phyloP scores from a whole-genome alignment of 768 basidiomycete species.

The Ramaria sp. region DNA sequence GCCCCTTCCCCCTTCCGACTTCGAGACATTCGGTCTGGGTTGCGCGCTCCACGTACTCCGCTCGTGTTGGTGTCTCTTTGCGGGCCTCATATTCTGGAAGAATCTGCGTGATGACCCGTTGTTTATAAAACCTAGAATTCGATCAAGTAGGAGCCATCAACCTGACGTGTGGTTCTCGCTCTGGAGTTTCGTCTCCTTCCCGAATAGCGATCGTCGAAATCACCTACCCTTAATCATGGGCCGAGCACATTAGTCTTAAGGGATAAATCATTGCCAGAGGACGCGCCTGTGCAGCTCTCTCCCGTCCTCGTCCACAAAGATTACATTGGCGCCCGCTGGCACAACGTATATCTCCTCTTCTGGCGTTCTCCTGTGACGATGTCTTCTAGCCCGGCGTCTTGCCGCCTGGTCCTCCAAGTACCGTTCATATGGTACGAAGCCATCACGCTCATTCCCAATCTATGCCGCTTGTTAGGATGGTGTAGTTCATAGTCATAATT shows the following conservation, averaged over 20 bases:
- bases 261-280: neutral
- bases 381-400: slow-evolving; percentile 1
- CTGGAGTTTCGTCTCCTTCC: slow-evolving; percentile 25
- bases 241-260: neutral
- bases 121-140: slow-evolving; percentile 1
- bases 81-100: neutral
- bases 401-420: neutral
- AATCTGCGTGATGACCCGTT: neutral
- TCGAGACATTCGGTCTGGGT: neutral
- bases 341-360: slow-evolving; percentile 49
- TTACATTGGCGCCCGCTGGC: slow-evolving; percentile 51
- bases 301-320: slow-evolving; percentile 48
- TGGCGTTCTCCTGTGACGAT: slow-evolving; percentile 15
- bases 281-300: slow-evolving; percentile 11
- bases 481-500: neutral
- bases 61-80: neutral
- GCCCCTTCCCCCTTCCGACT: neutral
- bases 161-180: slow-evolving; percentile 5
- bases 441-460: slow-evolving; percentile 10
- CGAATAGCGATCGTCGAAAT: slow-evolving; percentile 28
- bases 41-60: neutral
- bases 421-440: slow-evolving; percentile 9
- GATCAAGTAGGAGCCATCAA: slow-evolving; percentile 7
- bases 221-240: slow-evolving; percentile 35
- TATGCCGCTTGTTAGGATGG: neutral